A percentile compares a stretch with the other conserved stretches of the same genome.
Evolutionary conservation across 1,284 basidiomycete genomes (phyloP).

Genomic region (Ganoderma lucidum): DNA sequence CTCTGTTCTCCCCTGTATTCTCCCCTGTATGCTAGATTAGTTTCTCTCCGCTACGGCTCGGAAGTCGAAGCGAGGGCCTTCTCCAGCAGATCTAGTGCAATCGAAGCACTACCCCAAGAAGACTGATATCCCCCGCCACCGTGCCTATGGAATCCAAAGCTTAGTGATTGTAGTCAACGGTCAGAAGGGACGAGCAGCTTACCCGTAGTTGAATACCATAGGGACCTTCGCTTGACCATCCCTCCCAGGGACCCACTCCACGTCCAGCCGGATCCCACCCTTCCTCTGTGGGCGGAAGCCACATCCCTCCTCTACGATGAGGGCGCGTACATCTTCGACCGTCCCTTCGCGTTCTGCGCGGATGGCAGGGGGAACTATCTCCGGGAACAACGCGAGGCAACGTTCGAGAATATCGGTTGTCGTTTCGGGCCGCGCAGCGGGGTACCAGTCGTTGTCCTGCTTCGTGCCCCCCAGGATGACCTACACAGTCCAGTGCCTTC

Average conservation of each 20-base stretch:
- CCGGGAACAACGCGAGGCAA: constrained; percentile 65
- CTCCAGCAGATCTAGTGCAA: constrained; percentile 63
- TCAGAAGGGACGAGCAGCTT: constrained; percentile 24
- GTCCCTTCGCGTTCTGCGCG: constrained; percentile 57
- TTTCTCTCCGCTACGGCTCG: too few relatives aligned
- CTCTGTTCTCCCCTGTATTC: neutral
- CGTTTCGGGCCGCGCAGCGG: constrained; percentile 65
- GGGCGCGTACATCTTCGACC: constrained; percentile 66
- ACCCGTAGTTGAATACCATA: constrained; percentile 58
- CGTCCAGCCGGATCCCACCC: constrained; percentile 54
- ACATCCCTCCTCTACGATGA: constrained; percentile 75
- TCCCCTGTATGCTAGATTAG: neutral
- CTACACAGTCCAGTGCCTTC: constrained; percentile 39
- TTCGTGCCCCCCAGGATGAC: constrained; percentile 75
- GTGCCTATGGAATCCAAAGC: constrained; percentile 42
- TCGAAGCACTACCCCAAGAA: constrained; percentile 53
- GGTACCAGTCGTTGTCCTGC: constrained; percentile 71
- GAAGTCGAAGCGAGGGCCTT: constrained; percentile 41
- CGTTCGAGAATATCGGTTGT: constrained; percentile 67
- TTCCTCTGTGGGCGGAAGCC: constrained; percentile 56
- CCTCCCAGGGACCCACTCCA: constrained; percentile 40
- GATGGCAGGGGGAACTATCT: constrained; percentile 69
- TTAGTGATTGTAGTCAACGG: neutral
- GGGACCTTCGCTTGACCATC: constrained; percentile 40
- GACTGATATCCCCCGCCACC: constrained; percentile 55